Conservation (phyloP, 768 basidiomycete genomes). For the Suillus discolor region DNA sequence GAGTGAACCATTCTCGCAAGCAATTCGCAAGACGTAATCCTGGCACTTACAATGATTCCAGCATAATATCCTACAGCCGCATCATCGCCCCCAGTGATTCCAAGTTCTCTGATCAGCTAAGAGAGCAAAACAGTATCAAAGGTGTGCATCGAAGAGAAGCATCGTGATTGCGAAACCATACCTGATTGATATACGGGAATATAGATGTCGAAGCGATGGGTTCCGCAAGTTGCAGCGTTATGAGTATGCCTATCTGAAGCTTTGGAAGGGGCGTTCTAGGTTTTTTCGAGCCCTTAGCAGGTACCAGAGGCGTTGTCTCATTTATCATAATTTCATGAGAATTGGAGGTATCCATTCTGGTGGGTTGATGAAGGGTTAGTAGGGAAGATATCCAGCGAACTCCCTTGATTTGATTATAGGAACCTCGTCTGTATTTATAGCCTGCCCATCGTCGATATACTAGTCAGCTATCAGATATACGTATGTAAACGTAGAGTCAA, state of each 20-base stretch:
- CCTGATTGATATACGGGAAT: constrained; percentile 54
- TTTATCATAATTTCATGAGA: neutral
- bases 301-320: neutral
- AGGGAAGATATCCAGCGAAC: neutral
- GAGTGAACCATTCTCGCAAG: neutral
- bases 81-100: constrained; percentile 63
- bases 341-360: neutral
- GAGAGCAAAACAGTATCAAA: neutral
- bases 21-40: neutral
- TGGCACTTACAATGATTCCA: constrained; percentile 52
- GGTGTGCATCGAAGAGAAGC: neutral
- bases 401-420: neutral
- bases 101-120: constrained; percentile 64
- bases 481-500: neutral
- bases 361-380: neutral
- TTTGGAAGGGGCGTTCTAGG: constrained; percentile 45
- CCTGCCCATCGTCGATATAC: neutral
- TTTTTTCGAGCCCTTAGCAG: constrained; percentile 14
- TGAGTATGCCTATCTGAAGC: constrained; percentile 45
- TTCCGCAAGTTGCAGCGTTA: constrained; percentile 48
- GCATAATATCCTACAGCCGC: constrained; percentile 71
- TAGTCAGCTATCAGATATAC: neutral
- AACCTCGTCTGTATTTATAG: neutral
- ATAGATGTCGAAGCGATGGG: constrained; percentile 49
- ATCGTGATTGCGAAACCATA: constrained; percentile 7